Evolutionary conservation across 306 rosid genomes (phyloP), one percentile per base, ranked within the genome.

Genomic region (Herpetospermum pedunculosum): DNA sequence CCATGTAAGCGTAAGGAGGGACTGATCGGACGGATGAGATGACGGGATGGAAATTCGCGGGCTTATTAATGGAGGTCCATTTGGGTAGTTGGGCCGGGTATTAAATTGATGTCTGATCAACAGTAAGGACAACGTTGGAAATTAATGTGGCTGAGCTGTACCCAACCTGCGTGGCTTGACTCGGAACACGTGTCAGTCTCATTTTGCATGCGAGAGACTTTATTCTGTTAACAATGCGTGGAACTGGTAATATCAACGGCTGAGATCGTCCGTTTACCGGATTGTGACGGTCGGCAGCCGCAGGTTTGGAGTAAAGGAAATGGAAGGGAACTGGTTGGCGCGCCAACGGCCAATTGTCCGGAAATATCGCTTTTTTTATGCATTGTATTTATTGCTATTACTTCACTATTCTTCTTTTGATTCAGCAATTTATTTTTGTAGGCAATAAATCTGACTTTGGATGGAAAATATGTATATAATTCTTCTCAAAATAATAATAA

Each of bases 61-160:
- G 19, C 19, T 58, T 62, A 13, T 62, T 18, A 6, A 35, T 32
- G 35, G 12, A 11, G 8, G 23, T 16, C 30, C 30, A 53, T 63
- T 35, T 28, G 25, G 70, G 70, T 37, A 57, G 30, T 67, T 49
- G 78, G 70, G 76, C 67, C 59, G 83, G 70, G 78, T n/a, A 77
- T 73, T 40, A 6, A 35, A 5, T 16, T 40, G 91, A 46, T 63
- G 64, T n/a, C 58, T 32, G 69, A 12, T 34, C 19, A 29, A 14
- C 37, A 32, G 38, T 58, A 0, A 30, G 35, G 43, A 32, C 41
- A 0, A 60, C 23, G 19, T 60, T 16, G 40, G 77, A 48, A 37
- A 41, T 76, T 2, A 78, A 72, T 78, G 80, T 8, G 76, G 21
- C 13, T 77, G 21, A 29, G 67, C 72, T 75, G 49, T 73, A 8